Base-by-base conservation (phyloP, 108 stramenopile genomes). In the Tribonema minus region DNA sequence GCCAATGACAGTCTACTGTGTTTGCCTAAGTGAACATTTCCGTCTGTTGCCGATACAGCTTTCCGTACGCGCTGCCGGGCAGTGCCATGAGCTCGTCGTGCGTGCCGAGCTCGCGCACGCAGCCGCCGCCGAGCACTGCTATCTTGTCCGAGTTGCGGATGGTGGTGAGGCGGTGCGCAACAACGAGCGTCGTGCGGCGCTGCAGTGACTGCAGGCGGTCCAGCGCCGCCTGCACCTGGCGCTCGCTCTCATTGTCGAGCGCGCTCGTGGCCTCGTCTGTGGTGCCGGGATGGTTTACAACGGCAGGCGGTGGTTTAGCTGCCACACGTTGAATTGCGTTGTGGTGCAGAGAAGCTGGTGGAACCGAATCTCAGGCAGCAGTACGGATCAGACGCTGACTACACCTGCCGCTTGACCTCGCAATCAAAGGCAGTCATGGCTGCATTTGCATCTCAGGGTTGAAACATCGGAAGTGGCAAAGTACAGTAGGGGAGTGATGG, bases 71-170 rank as follows among this genome's bases (percentile, higher is more conserved):
- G 62, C 62, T 12, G 30, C 12, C 62, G 5, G 5, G 26, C 37
- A 39, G 34, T 25, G 36, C 26, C 76, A 97, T 61, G 34, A 97
- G 83, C 63, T 89, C 88, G 3, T 86, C 86, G 86, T 93, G 93
- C 3, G 67, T 85, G 0, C 94, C 94, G 9, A 84, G 68, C 79
- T 93, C 92, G 6, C 82, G 82, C 25, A 93, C 67, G 27, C 70
- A 37, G 61, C 91, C 91, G 46, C 91, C 81, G 30, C 92, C 90
- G 61, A 96, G 60, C 1, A 94, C 91, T 1, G 90, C 92, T 73
- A 96, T 94, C 35, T 86, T 85, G 72, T 91, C 82, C 0, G 92
- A 90, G 67, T 82, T 72, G 25, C 78, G 77, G 70, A 96, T 90
- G 3, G 95, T 94, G 27, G 75, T 64, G 27, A 81, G 61, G 3